Evolutionary conservation across 2,329 filamentous ascomycete species (phyloP).

Genomic region (Mollisia scopiformis): DNA sequence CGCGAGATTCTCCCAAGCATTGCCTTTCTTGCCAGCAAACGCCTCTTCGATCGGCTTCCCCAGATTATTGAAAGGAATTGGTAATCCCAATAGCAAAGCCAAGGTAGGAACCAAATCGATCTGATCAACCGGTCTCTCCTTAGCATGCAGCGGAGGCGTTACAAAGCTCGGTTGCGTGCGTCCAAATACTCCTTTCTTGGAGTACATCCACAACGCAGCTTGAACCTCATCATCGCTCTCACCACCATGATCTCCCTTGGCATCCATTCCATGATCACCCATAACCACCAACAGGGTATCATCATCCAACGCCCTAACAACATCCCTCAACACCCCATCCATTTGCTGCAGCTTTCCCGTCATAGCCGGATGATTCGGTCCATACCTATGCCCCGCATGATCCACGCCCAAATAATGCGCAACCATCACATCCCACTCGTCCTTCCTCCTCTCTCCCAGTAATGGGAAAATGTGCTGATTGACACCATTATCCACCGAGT

Average conservation of each 20-base stretch:
- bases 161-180: slow-evolving; percentile 64
- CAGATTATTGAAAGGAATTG: slow-evolving; percentile 95
- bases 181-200: slow-evolving; percentile 83
- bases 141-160: slow-evolving; percentile 70
- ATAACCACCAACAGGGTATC: slow-evolving; percentile 90
- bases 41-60: slow-evolving; percentile 93
- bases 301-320: slow-evolving; percentile 77
- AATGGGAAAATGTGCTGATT: slow-evolving; percentile 88
- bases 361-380: slow-evolving; percentile 92
- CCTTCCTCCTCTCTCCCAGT: slow-evolving; percentile 64
- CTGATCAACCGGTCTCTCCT: slow-evolving; percentile 75
- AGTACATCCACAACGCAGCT: slow-evolving; percentile 98
- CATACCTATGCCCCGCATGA: slow-evolving; percentile 95
- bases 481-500: slow-evolving; percentile 96
- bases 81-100: slow-evolving; percentile 83
- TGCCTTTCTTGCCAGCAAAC: slow-evolving; percentile 72
- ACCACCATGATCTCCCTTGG: slow-evolving; percentile 96
- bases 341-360: slow-evolving; percentile 88
- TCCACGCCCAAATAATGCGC: slow-evolving; percentile 95
- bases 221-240: slow-evolving; percentile 96
- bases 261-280: slow-evolving; percentile 99
- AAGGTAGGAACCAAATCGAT: slow-evolving; percentile 96
- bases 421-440: slow-evolving; percentile 90
- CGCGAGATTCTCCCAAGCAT: slow-evolving; percentile 77
- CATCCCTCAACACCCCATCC: slow-evolving; percentile 75